These are phyloP conservation scores for Flaveria linearis DNA, from an alignment of 129 eudicot genomes.

Conservation along the genomic window DNA sequence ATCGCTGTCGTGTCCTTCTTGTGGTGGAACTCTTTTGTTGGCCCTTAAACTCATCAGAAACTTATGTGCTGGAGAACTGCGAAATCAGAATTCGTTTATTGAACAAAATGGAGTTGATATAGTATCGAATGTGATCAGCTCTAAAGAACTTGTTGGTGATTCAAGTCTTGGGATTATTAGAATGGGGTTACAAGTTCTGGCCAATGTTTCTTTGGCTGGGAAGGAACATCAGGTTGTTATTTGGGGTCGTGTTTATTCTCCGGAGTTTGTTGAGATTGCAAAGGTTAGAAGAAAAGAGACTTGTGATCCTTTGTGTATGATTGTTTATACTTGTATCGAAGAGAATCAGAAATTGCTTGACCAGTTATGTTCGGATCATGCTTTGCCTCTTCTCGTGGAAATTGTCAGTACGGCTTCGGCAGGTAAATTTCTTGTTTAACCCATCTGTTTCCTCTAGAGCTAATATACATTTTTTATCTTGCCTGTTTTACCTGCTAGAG, in stretches of 20 bases:
- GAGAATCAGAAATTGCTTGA: slow-evolving; percentile 41
- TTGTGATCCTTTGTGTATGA: slow-evolving; percentile 86
- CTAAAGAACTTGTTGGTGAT: slow-evolving; percentile 34
- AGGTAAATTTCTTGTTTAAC: slow-evolving; percentile 38
- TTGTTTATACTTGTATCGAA: slow-evolving; percentile 60
- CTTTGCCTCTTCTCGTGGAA: slow-evolving; percentile 53
- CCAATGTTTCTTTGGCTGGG: slow-evolving; percentile 79
- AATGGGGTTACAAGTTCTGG: slow-evolving; percentile 70
- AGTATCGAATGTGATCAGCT: slow-evolving; percentile 36
- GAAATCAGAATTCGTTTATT: slow-evolving; percentile 60
- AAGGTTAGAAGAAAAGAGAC: slow-evolving; percentile 54
- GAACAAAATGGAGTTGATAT: slow-evolving; percentile 58
- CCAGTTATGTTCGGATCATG: slow-evolving; percentile 57
- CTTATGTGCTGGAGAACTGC: slow-evolving; percentile 69
- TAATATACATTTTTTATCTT: not conserved
- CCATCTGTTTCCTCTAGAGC: no score
- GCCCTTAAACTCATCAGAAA: slow-evolving; percentile 72
- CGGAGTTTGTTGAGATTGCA: slow-evolving; percentile 55
- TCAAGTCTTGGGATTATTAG: slow-evolving; percentile 50
- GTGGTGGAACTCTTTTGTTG: slow-evolving; percentile 42
- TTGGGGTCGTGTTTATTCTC: slow-evolving; percentile 56
- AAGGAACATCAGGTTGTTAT: slow-evolving; percentile 52
- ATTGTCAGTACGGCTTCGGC: slow-evolving; percentile 52
- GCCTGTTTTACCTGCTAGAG: not conserved
- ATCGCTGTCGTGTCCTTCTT: slow-evolving; percentile 34